Base-by-base conservation (phyloP, 164 flowering plant genomes). In the Houttuynia cordata region DNA sequence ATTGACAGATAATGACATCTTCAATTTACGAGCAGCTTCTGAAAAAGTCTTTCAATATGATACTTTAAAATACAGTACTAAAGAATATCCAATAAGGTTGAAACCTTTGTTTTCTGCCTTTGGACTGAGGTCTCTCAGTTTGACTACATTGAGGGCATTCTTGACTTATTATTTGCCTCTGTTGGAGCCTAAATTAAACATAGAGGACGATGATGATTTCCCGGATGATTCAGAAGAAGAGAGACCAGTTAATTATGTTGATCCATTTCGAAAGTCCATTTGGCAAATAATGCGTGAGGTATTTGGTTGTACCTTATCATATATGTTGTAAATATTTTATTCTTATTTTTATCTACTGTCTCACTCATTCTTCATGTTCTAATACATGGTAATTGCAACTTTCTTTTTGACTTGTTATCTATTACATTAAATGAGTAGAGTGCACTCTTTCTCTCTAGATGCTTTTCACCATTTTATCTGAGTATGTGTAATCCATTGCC, bases 21-120 rank as follows among this genome's bases (percentile, higher is more conserved):
- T 91, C 24, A 70, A 59, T 54, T 21, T 80, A n/a, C 64, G 49
- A 50, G 75, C 63, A 65, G 72, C 64, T 60, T 74, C 73, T 45
- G 66, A 57, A 40, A 64, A 60, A 62, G 54, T 79, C 24, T 81
- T 77, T 68, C 65, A 69, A 60, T 58, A 68, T 61, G 83, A 83
- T 54, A 52, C 76, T 37, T 7, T 79, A 19, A 67, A 56, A 39
- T 72, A 80, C 67, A 67, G 59, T 57, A 62, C 79, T 8, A 94
- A 94, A 74, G 81, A 80, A 70, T 91, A 90, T 71, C 59, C 81
- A 5, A 60, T 86, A 56, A 79, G 86, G 80, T 56, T 84, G 25
- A 94, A 87, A 64, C 93, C 97, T 56, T 63, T 94, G 7, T 81
- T 78, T 51, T 91, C 96, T 23, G 97, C 99, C 62, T 91, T 91